phyloP scores from a whole-genome alignment of 208 protist genomes.

The Leishmania mexicana region DNA sequence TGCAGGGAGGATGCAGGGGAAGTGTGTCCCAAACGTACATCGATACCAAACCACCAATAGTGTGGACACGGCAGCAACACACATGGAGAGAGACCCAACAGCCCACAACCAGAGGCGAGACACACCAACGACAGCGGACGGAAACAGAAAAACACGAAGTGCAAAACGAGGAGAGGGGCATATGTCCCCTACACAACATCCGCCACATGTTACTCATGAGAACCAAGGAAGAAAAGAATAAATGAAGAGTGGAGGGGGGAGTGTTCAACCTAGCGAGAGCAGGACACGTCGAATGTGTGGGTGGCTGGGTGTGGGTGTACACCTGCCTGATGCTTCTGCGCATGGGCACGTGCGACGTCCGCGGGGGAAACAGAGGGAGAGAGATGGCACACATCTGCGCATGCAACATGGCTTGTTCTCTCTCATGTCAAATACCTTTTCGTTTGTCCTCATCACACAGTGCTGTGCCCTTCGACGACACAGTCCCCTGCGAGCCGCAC shows the following conservation, averaged over 20 bases:
- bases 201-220: background rate
- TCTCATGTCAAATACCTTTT: background rate
- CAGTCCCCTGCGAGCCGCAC: background rate
- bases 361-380: background rate
- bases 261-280: background rate
- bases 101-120: background rate
- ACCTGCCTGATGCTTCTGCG: background rate
- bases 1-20: background rate
- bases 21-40: background rate
- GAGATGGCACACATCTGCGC: background rate
- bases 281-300: background rate
- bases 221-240: constrained; percentile 18
- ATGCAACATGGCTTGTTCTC: background rate
- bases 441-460: background rate
- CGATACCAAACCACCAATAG: background rate
- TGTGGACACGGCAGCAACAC: background rate
- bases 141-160: background rate
- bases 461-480: background rate
- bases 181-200: background rate
- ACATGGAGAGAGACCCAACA: background rate
- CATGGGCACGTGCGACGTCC: background rate
- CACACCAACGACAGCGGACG: background rate
- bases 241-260: background rate
- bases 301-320: background rate
- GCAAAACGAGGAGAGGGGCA: background rate